A percentile compares a stretch with the other conserved stretches of the same genome.
Evolutionary conservation across 495 filamentous ascomycete genomes (phyloP).

Genomic region (Pyrenopolyporus hunteri): DNA sequence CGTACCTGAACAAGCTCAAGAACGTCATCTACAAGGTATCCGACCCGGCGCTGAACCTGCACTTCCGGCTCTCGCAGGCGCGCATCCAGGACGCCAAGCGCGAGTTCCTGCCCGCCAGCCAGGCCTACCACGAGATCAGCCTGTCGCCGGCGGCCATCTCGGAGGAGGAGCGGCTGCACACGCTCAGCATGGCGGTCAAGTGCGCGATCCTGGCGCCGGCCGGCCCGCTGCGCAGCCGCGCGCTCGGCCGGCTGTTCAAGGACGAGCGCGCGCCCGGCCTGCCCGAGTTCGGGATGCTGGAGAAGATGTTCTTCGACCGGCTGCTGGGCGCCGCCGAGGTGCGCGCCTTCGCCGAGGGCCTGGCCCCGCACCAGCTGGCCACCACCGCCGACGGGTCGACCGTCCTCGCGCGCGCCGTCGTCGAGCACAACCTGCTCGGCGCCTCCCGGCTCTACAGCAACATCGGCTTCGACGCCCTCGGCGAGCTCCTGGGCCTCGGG

Average conservation of each 20-base stretch:
- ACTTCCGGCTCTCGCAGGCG: conserved; percentile 89
- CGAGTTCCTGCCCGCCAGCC: conserved; percentile 86
- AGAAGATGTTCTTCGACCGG: conserved; percentile 97
- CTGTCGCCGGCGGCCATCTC: conserved; percentile 73
- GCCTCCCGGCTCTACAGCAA: conserved; percentile 88
- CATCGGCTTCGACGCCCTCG: conserved; percentile 80
- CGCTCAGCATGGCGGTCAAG: conserved; percentile 85
- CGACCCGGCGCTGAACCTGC: conserved; percentile 73
- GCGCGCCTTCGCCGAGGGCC: conserved; percentile 76
- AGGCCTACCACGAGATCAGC: conserved; percentile 85
- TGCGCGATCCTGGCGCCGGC: conserved; percentile 95
- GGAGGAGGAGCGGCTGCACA: conserved; percentile 81
- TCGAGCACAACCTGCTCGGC: conserved; percentile 93
- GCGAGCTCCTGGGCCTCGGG: conserved; percentile 74
- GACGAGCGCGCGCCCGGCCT: conserved; percentile 82
- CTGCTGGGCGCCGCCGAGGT: conserved; percentile 82
- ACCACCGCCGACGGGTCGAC: conserved; percentile 87
- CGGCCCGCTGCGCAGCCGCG: conserved; percentile 80
- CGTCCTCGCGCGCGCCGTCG: conserved; percentile 90
- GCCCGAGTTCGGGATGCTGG: conserved; percentile 84
- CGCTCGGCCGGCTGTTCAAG: conserved; percentile 85
- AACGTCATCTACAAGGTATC: conserved; percentile 80
- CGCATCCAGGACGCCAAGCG: conserved; percentile 91
- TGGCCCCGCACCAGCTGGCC: conserved; percentile 88
- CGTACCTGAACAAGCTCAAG: conserved; percentile 90